Evolutionary conservation across 2,329 filamentous ascomycete genomes (phyloP).

Genomic region (Penicillium corylophilum): DNA sequence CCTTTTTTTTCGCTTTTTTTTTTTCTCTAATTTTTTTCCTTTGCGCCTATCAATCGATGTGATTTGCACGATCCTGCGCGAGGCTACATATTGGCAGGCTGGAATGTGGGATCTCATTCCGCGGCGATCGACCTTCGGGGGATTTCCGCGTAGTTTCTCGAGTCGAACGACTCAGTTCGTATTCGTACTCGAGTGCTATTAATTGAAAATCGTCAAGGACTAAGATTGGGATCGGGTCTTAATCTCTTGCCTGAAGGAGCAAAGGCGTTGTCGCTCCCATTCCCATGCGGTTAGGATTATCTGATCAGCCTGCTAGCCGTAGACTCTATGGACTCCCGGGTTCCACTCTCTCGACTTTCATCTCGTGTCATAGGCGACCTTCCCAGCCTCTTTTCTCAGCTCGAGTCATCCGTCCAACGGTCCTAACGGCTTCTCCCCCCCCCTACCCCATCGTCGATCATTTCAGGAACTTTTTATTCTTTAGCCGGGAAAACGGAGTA

Average conservation of each 20-base stretch:
- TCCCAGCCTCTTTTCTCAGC: constrained; percentile 11
- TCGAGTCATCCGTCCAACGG: constrained; percentile 19
- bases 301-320: constrained; percentile 30
- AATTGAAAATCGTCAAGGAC: no score
- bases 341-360: background rate
- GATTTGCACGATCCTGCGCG: constrained; percentile 9
- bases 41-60: background rate
- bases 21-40: background rate
- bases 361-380: background rate
- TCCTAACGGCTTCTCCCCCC: constrained; percentile 17
- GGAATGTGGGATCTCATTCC: constrained; percentile 19
- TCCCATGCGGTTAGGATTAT: constrained; percentile 26
- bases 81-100: constrained; percentile 10
- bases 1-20: background rate
- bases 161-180: background rate
- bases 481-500: background rate
- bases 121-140: constrained; percentile 13
- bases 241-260: constrained; percentile 28
- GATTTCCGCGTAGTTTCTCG: constrained; percentile 10
- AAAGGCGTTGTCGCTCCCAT: constrained; percentile 23
- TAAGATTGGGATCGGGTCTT: constrained; percentile 31
- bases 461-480: background rate
- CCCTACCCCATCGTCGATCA: constrained; percentile 13
- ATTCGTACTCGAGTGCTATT: no score
- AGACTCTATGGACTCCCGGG: constrained; percentile 9